Base-by-base conservation (phyloP, 495 filamentous ascomycete species). In the Annulohypoxylon stygium region DNA sequence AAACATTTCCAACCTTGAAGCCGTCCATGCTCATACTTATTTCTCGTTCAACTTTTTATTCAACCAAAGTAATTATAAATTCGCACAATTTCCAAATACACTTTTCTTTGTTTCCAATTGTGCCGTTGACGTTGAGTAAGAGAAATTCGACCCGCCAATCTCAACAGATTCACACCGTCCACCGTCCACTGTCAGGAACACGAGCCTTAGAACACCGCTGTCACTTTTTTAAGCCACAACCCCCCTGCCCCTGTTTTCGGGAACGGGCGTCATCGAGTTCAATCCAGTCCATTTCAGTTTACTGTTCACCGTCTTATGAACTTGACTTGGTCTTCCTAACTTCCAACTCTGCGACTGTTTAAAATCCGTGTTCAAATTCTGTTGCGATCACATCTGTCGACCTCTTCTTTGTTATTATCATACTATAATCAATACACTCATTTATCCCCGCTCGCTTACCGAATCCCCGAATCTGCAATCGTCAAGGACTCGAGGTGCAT, bases 181-280 rank as follows among this genome's bases (percentile, higher is more conserved):
- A 23, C 1, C 20, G 20, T 23, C 20, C 20, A 23, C 20, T 1
- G 18, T 60, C 41, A 43, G 41, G 48, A 50, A 33, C 25, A 43
- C 54, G 61, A 9, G 16, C 43, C 43, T 47, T 18, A 20, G 43
- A 47, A 47, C 43, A 47, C 4, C 43, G 43, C n/a, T 47, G 43
- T 47, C 34, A 30, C 57, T 58, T 36, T 48, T 61, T 60, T 25
- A 65, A 55, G 45, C 47, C 65, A 69, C 50, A 34, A 43, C 55
- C 58, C 69, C 69, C 69, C 61, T 64, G 51, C 45, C 67, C 60
- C 67, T 65, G 43, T 54, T 55, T 37, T 66, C 37, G 51, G 30
- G 30, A 30, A 51, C 48, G 16, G 53, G 71, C 71, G 66, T 74
- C 71, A 66, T 69, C 48, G 70, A 61, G 33, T 51, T 69, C 64